phyloP scores from a whole-genome alignment of 2,329 filamentous ascomycete genomes.

The Aspergillus sergii region DNA sequence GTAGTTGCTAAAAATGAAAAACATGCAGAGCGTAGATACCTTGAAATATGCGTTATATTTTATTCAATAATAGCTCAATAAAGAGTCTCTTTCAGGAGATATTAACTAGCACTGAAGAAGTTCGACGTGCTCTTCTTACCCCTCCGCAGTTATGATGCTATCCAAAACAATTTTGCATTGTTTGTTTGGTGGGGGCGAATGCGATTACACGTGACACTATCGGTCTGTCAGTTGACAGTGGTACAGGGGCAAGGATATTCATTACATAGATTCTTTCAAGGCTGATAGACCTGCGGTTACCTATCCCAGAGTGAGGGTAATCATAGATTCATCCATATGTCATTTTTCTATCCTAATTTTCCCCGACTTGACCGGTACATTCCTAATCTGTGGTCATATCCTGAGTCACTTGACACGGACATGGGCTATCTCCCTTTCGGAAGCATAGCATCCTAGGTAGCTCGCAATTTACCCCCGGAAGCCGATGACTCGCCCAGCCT shows the following conservation, averaged over 20 bases:
- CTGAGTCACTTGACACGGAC: background rate
- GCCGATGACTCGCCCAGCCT: constrained; percentile 1
- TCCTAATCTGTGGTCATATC: background rate
- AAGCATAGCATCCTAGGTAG: background rate
- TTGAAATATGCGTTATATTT: background rate
- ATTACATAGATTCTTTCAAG: too few relatives aligned
- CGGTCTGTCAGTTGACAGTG: background rate
- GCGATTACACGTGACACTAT: constrained; percentile 9
- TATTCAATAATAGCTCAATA: background rate
- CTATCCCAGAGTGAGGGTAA: background rate
- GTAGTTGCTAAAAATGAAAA: background rate
- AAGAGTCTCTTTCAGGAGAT: background rate
- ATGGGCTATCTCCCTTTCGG: background rate
- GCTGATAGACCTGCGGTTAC: too few relatives aligned
- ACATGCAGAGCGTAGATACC: background rate
- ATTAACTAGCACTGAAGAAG: background rate
- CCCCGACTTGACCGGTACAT: background rate
- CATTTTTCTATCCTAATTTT: background rate
- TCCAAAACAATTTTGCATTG: constrained; percentile 25
- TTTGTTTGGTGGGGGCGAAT: constrained; percentile 19
- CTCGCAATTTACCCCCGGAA: background rate
- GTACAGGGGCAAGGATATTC: too few relatives aligned
- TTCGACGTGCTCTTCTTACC: constrained; percentile 8
- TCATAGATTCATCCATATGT: background rate
- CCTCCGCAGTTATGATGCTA: constrained; percentile 23